A percentile compares a stretch with the other conserved stretches of the same genome.
Conservation (phyloP, 1,139 yeast species). For the Yamadazyma trypodendri region DNA sequence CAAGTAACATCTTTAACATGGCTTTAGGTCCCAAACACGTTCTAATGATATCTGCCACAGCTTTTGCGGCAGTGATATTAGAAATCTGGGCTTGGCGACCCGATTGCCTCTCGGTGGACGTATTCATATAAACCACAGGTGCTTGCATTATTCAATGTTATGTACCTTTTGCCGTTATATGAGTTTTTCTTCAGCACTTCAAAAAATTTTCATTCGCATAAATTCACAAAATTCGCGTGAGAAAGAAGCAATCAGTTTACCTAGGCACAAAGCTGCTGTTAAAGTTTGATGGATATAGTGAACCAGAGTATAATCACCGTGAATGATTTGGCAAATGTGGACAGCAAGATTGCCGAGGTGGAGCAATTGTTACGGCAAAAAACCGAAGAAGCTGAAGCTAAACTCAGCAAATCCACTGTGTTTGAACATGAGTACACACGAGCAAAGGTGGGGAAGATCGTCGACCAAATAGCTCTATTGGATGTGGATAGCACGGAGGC, state of each 20-base stretch:
- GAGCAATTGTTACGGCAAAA: slow-evolving; percentile 15
- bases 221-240: slow-evolving; percentile 1
- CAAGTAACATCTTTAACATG: slow-evolving; percentile 95
- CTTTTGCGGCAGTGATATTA: slow-evolving; percentile 97
- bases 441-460: slow-evolving; percentile 10
- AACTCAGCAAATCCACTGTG: slow-evolving; percentile 5
- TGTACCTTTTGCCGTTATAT: background rate
- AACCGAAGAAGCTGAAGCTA: slow-evolving; percentile 12
- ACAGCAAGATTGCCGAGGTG: slow-evolving; percentile 21
- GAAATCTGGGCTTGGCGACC: slow-evolving; percentile 98
- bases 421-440: slow-evolving; percentile 15
- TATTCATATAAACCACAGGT: slow-evolving; percentile 57
- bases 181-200: background rate
- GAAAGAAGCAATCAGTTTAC: background rate
- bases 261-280: background rate
- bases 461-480: slow-evolving; percentile 7
- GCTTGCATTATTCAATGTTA: slow-evolving; percentile 37
- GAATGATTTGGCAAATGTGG: slow-evolving; percentile 26
- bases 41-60: slow-evolving; percentile 94
- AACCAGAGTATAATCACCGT: slow-evolving; percentile 28
- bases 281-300: slow-evolving; percentile 23
- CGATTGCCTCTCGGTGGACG: slow-evolving; percentile 89
- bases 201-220: slow-evolving; percentile 1
- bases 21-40: slow-evolving; percentile 99
- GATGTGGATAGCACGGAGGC: slow-evolving; percentile 6